Evolutionary conservation across 2,329 filamentous ascomycete species (phyloP).

Genomic region (Neoarthrinium moseri): DNA sequence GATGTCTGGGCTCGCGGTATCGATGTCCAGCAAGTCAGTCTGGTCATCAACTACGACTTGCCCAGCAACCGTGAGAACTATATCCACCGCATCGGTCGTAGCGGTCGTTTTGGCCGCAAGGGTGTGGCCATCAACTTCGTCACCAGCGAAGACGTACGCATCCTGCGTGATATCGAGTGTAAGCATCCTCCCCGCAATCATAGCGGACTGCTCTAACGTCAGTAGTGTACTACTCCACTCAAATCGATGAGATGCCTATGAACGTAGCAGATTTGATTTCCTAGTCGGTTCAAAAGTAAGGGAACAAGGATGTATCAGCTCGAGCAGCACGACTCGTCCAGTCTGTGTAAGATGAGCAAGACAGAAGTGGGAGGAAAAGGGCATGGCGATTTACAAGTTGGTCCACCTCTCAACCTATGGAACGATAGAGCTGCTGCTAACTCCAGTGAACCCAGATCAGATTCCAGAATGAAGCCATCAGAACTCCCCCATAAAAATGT

Average conservation of each 20-base stretch:
- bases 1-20: slow-evolving; percentile 98
- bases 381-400: neutral
- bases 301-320: neutral
- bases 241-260: slow-evolving; percentile 99
- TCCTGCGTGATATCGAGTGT: slow-evolving; percentile 95
- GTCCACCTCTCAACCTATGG: neutral
- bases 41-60: slow-evolving; percentile 99
- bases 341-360: neutral
- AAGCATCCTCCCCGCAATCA: slow-evolving; percentile 33
- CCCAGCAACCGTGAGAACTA: slow-evolving; percentile 99
- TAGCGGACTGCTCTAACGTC: neutral
- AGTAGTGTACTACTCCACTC: slow-evolving; percentile 87
- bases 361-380: neutral
- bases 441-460: neutral
- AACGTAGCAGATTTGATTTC: slow-evolving; percentile 70
- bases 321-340: neutral
- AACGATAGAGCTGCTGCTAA: neutral
- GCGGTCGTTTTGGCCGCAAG: slow-evolving; percentile 93
- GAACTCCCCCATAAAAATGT: too few relatives aligned
- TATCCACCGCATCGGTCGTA: slow-evolving; percentile 96
- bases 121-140: slow-evolving; percentile 99
- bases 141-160: slow-evolving; percentile 95
- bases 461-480: neutral
- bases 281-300: slow-evolving; percentile 26
- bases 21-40: slow-evolving; percentile 95